Evolutionary conservation across 148 eudicot species (phyloP).

Genomic region (Chenopodium formosanum): DNA sequence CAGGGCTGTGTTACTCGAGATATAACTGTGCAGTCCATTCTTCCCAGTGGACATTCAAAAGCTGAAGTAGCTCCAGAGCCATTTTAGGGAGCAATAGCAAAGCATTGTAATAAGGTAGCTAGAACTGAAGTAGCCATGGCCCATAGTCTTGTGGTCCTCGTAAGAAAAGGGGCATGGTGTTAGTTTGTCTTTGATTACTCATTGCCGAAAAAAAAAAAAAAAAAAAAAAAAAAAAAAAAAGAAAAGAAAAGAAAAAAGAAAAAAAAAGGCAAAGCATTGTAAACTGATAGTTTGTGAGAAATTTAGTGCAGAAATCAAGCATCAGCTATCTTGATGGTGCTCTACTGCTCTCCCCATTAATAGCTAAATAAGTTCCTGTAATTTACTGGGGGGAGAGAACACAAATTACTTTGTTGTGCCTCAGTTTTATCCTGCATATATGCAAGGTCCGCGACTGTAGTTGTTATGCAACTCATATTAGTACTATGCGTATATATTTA

Average conservation of each 20-base stretch:
- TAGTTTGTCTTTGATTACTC: no score
- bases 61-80: conserved; percentile 33
- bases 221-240: no score
- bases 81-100: conserved; percentile 12
- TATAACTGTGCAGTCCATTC: conserved; percentile 10
- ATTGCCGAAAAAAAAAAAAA: no score
- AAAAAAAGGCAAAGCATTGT: neutral
- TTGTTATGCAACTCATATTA: neutral
- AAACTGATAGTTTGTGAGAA: neutral
- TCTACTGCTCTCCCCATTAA: neutral
- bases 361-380: conserved; percentile 24
- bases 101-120: neutral
- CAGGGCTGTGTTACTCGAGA: conserved; percentile 16
- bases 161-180: no score
- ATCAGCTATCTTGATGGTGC: neutral
- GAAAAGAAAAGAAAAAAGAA: no score
- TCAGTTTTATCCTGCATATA: conserved; percentile 2
- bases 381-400: neutral
- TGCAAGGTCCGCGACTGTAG: neutral
- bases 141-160: no score
- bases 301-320: conserved; percentile 10
- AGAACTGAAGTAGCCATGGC: no score
- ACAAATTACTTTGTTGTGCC: neutral
- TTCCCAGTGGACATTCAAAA: conserved; percentile 21
- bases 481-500: neutral